A percentile compares a stretch with the other conserved stretches of the same genome.
Conservation (phyloP, 2,329 filamentous ascomycete species). For the Thielaviopsis ethacetica region DNA sequence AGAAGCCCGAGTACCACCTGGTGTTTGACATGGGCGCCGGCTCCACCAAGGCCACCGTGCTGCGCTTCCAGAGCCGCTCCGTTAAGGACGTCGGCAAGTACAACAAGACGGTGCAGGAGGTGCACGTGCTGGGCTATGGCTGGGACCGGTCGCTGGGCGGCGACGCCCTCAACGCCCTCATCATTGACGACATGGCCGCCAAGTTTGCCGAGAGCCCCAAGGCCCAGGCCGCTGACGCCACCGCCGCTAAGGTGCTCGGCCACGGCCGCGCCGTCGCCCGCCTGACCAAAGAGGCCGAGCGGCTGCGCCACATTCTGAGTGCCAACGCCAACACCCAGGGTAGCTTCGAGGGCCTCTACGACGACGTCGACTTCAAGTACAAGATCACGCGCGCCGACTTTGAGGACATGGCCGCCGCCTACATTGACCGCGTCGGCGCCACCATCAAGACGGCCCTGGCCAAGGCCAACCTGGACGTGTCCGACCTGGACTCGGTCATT, state of each 20-base stretch:
- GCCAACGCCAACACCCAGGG: slow-evolving; percentile 71
- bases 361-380: slow-evolving; percentile 87
- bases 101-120: slow-evolving; percentile 94
- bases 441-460: slow-evolving; percentile 62
- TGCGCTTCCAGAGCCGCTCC: slow-evolving; percentile 75
- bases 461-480: slow-evolving; percentile 53
- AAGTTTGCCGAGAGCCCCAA: slow-evolving; percentile 58
- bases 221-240: slow-evolving; percentile 47
- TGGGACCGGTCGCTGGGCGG: slow-evolving; percentile 87
- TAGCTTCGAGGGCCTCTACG: slow-evolving; percentile 77
- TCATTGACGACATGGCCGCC: slow-evolving; percentile 74
- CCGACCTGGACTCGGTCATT: slow-evolving; percentile 76
- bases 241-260: slow-evolving; percentile 44
- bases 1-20: slow-evolving; percentile 78
- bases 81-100: slow-evolving; percentile 85
- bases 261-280: slow-evolving; percentile 80
- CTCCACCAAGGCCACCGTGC: slow-evolving; percentile 74
- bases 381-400: slow-evolving; percentile 69
- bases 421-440: slow-evolving; percentile 49
- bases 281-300: slow-evolving; percentile 84
- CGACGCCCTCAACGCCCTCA: slow-evolving; percentile 72
- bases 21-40: slow-evolving; percentile 98
- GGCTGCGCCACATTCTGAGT: slow-evolving; percentile 74
- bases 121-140: slow-evolving; percentile 70
- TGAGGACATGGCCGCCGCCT: slow-evolving; percentile 55